Percentiles rank a stretch among this genome's conserved stretches.
phyloP scores from a whole-genome alignment of 2,329 filamentous ascomycete species.

The Penicillium sp. region DNA sequence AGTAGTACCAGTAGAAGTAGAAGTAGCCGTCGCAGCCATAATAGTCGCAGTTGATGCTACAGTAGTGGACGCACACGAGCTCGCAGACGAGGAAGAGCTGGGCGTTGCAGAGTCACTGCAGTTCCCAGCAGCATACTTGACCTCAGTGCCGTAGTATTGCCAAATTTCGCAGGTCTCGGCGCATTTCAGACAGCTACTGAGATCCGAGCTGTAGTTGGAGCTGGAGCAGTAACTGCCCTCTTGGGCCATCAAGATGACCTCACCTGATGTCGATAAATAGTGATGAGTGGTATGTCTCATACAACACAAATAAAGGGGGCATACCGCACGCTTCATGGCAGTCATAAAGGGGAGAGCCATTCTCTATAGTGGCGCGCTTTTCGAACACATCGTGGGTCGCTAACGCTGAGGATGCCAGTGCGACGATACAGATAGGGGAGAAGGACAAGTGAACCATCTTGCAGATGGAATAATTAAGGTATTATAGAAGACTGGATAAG shows the following conservation, averaged over 20 bases:
- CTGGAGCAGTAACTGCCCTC: conserved; percentile 27
- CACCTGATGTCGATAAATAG: not conserved
- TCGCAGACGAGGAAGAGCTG: conserved; percentile 3
- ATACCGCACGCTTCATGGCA: conserved; percentile 38
- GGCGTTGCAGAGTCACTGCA: conserved; percentile 28
- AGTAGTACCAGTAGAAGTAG: not conserved
- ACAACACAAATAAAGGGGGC: not conserved
- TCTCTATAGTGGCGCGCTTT: conserved; percentile 8
- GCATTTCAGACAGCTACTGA: conserved; percentile 42
- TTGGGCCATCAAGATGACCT: not conserved
- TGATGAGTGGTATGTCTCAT: not conserved
- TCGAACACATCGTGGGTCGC: conserved; percentile 6
- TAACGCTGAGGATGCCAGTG: conserved; percentile 1
- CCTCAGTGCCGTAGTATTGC: conserved; percentile 43
- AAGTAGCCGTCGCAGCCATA: not conserved
- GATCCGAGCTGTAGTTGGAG: conserved; percentile 26
- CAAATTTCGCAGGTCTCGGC: conserved; percentile 47
- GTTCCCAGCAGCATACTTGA: conserved; percentile 37
- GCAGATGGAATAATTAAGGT: not conserved
- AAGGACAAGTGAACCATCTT: not conserved
- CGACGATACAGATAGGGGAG: not conserved
- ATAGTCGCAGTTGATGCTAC: not conserved
- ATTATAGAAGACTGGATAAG: not conserved
- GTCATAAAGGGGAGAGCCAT: conserved; percentile 33
- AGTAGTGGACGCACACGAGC: not conserved